These are phyloP conservation scores for Hordeum vulgare DNA, from an alignment of 176 grass and related monocot species.

Conservation along the genomic window MorexV3_pseudomolecules_assembly NC_058520.1:40757042-40757541, in stretches of 20 bases:
- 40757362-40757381: slow-evolving; percentile 99
- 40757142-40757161: background rate
- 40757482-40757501: slow-evolving; percentile 70
- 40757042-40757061: slow-evolving; percentile 73
- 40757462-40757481: slow-evolving; percentile 92
- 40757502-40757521: slow-evolving; percentile 95
- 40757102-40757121: slow-evolving; percentile 23
- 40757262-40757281: slow-evolving; percentile 20
- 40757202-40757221: too few relatives aligned
- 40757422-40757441: slow-evolving; percentile 87
- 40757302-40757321: slow-evolving; percentile 38
- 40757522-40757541: slow-evolving; percentile 84
- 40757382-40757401: slow-evolving; percentile 72
- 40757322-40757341: slow-evolving; percentile 43
- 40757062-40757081: slow-evolving; percentile 63
- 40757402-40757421: slow-evolving; percentile 71
- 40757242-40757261: slow-evolving; percentile 47
- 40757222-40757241: slow-evolving; percentile 17
- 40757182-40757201: background rate
- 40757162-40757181: background rate
- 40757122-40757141: slow-evolving; percentile 26
- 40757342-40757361: slow-evolving; percentile 23
- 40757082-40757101: slow-evolving; percentile 32
- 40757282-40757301: slow-evolving; percentile 21
- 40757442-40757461: slow-evolving; percentile 91